Conservation (phyloP, 768 basidiomycete species). For the Hypholoma fasciculare region DNA sequence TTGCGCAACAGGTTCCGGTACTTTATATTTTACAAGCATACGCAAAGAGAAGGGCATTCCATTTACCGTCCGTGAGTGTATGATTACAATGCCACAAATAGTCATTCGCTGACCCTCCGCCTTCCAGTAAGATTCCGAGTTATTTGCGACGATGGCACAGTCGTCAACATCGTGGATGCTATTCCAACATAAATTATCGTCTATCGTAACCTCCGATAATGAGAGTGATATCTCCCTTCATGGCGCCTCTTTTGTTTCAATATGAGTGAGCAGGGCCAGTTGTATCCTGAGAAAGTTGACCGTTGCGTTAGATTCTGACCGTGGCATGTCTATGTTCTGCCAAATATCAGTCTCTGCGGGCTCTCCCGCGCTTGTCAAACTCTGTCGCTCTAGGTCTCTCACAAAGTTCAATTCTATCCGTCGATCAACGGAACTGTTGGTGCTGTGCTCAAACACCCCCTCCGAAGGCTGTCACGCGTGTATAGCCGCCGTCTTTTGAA, state of each 20-base stretch:
- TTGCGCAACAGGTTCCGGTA: conserved; percentile 56
- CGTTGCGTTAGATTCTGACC: background rate
- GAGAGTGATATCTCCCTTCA: background rate
- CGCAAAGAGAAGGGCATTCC: conserved; percentile 70
- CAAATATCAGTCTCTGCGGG: too few relatives aligned
- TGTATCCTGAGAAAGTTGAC: background rate
- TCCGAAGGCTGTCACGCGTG: background rate
- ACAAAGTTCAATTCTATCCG: background rate
- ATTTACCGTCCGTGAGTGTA: conserved; percentile 65
- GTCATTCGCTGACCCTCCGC: background rate
- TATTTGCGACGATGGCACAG: conserved; percentile 59
- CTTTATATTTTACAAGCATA: conserved; percentile 83
- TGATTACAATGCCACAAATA: background rate
- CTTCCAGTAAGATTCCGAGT: conserved; percentile 63
- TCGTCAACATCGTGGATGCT: conserved; percentile 41
- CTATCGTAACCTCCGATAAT: conserved; percentile 1
- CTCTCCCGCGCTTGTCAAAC: conserved; percentile 1
- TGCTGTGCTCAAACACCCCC: background rate
- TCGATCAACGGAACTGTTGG: conserved; percentile 3
- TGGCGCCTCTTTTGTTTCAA: background rate
- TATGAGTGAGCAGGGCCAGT: background rate
- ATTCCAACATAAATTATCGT: conserved; percentile 20
- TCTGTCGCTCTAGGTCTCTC: background rate
- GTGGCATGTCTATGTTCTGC: background rate
- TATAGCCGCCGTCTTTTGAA: background rate